A percentile compares a stretch with the other conserved stretches of the same genome.
These are phyloP conservation scores for Melampsora larici-populina DNA, from an alignment of 1,284 basidiomycete species.

Conservation along the genomic window DNA sequence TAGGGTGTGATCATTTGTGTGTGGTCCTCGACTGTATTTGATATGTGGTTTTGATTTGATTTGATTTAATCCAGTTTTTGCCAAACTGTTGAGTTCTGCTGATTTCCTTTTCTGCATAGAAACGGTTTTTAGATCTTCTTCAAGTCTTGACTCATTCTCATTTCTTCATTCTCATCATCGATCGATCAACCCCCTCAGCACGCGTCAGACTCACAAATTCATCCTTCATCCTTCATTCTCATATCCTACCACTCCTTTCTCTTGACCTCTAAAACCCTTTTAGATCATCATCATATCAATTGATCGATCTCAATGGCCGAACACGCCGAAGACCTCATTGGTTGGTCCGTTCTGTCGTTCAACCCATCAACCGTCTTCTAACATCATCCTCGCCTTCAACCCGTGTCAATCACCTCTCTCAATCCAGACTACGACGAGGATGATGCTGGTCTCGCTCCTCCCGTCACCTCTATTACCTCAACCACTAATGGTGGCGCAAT, in stretches of 20 bases:
- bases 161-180: too few relatives aligned
- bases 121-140: too few relatives aligned
- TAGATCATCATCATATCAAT: background rate
- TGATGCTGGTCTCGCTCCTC: slow-evolving; percentile 32
- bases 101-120: too few relatives aligned
- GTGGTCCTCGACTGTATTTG: too few relatives aligned
- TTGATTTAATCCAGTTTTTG: too few relatives aligned
- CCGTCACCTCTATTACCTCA: slow-evolving; percentile 8
- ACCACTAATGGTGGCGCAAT: slow-evolving; percentile 11
- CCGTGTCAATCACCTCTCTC: slow-evolving; percentile 14
- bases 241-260: background rate
- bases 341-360: slow-evolving; percentile 19
- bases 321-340: slow-evolving; percentile 44
- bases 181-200: background rate
- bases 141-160: too few relatives aligned
- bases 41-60: too few relatives aligned
- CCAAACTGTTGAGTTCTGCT: too few relatives aligned
- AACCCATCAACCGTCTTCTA: background rate
- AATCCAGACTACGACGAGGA: slow-evolving; percentile 43
- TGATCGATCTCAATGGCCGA: slow-evolving; percentile 32
- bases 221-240: background rate
- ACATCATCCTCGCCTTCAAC: slow-evolving; percentile 15
- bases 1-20: too few relatives aligned
- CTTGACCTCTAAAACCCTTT: background rate
- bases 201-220: background rate